phyloP scores from a whole-genome alignment of 768 basidiomycete genomes.

The Podaxis rugospora region DNA sequence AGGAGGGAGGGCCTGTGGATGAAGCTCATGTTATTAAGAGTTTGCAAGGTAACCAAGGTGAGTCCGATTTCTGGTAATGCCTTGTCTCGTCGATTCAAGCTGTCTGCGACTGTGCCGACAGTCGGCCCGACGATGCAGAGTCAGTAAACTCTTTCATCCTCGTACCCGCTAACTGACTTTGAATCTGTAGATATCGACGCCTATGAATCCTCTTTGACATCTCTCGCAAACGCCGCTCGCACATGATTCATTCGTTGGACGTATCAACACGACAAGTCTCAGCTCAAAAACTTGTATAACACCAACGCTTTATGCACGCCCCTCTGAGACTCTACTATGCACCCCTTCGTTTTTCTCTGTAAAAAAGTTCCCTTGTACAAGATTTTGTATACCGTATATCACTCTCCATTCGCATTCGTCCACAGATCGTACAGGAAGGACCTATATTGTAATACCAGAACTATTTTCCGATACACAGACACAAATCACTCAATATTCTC shows the following conservation, averaged over 20 bases:
- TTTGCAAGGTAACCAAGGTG: constrained; percentile 5
- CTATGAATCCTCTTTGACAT: constrained; percentile 6
- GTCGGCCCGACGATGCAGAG: constrained; percentile 4
- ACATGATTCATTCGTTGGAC: not conserved
- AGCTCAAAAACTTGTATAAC: not conserved
- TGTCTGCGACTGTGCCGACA: not conserved
- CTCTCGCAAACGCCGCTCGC: not conserved
- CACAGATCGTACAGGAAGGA: not conserved
- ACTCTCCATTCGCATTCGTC: not conserved
- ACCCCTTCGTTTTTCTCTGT: not conserved
- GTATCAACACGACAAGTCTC: not conserved
- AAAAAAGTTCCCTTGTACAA: not conserved
- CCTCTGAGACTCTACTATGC: not conserved
- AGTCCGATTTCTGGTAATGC: not conserved
- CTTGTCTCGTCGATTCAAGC: not conserved
- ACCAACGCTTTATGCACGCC: not conserved
- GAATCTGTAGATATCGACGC: not conserved
- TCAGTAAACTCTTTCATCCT: not conserved
- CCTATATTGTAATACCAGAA: not conserved
- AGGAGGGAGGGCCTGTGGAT: constrained; percentile 18
- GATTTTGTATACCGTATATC: not conserved
- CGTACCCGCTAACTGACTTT: not conserved
- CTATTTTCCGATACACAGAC: not conserved
- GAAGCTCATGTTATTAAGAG: constrained; percentile 17
- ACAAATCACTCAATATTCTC: not conserved